Evolutionary conservation across 2,329 filamentous ascomycete genomes (phyloP).

Genomic region (Teratosphaeria gauchensis): DNA sequence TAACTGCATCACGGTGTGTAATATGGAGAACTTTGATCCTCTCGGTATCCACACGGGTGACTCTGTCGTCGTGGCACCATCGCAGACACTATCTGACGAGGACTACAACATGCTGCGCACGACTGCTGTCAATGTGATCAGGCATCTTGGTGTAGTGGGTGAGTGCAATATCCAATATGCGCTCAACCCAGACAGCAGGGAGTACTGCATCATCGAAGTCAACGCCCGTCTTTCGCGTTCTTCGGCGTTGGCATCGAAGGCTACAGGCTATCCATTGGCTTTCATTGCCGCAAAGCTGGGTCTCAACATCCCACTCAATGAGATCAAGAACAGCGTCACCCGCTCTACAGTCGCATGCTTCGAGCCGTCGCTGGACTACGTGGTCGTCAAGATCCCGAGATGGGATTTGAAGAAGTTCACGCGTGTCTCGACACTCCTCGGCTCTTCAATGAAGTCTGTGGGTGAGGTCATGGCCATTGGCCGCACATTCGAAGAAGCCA

Average conservation of each 20-base stretch:
- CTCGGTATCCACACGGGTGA: conserved; percentile 97
- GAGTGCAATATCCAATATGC: conserved; percentile 99
- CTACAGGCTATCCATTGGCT: conserved; percentile 88
- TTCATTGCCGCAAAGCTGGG: conserved; percentile 97
- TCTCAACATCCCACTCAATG: conserved; percentile 86
- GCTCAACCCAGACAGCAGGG: conserved; percentile 84
- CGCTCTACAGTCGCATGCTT: conserved; percentile 96
- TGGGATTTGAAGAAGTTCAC: conserved; percentile 99
- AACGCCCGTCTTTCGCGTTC: conserved; percentile 93
- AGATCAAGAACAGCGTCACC: conserved; percentile 93
- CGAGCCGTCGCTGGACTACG: conserved; percentile 94
- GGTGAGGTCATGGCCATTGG: conserved; percentile 99
- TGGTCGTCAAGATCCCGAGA: conserved; percentile 95
- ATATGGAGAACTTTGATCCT: conserved; percentile 99
- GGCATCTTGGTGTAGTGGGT: conserved; percentile 91
- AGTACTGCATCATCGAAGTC: conserved; percentile 99
- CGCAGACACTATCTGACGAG: conserved; percentile 90
- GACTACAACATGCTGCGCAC: conserved; percentile 99
- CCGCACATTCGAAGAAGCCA: conserved; percentile 92
- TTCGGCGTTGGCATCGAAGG: conserved; percentile 91
- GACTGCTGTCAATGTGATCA: conserved; percentile 92
- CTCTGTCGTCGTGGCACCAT: conserved; percentile 94
- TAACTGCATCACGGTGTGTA: conserved; percentile 99
- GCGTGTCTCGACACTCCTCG: conserved; percentile 86
- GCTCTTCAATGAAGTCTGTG: conserved; percentile 99